These are phyloP conservation scores for Triticum turgidum DNA, from an alignment of 176 grass and related monocot species.

Conservation along the genomic window DNA sequence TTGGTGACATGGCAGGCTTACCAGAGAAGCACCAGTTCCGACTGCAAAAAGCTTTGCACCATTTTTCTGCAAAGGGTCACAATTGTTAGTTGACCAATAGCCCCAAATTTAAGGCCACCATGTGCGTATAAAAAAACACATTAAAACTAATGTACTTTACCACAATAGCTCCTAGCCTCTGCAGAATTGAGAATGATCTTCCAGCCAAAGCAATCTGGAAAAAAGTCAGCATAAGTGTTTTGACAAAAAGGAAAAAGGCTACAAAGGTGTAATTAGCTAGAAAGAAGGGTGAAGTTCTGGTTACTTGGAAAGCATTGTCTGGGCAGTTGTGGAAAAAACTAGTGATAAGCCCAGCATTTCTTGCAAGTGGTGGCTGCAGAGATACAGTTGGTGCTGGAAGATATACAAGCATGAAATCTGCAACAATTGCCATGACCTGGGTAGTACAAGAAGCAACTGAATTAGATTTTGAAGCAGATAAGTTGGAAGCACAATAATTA, in stretches of 20 bases:
- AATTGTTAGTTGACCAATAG: not conserved
- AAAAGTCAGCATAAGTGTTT: conserved; percentile 1
- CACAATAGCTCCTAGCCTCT: conserved; percentile 91
- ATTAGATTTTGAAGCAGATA: conserved; percentile 2
- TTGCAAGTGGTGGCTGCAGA: conserved; percentile 61
- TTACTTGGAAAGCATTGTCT: conserved; percentile 92
- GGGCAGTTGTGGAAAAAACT: conserved; percentile 83
- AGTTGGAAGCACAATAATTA: not conserved
- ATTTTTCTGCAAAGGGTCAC: conserved; percentile 69
- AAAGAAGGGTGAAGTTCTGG: conserved; percentile 12
- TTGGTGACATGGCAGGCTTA: conserved; percentile 16
- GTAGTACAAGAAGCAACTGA: conserved; percentile 6
- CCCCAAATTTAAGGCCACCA: not conserved
- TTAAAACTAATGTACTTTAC: conserved; percentile 34
- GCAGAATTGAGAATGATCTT: conserved; percentile 74
- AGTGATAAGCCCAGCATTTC: conserved; percentile 62
- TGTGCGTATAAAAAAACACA: not conserved
- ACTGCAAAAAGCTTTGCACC: conserved; percentile 75
- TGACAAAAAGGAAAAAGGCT: not conserved
- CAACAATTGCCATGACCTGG: conserved; percentile 89
- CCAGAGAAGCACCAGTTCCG: conserved; percentile 80
- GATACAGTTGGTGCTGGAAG: conserved; percentile 93
- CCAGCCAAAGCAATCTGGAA: conserved; percentile 79
- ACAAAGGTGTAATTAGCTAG: not conserved
- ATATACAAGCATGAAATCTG: conserved; percentile 97